phyloP scores from a whole-genome alignment of 331 rosid species.

The Prunus yedoensis region DNA sequence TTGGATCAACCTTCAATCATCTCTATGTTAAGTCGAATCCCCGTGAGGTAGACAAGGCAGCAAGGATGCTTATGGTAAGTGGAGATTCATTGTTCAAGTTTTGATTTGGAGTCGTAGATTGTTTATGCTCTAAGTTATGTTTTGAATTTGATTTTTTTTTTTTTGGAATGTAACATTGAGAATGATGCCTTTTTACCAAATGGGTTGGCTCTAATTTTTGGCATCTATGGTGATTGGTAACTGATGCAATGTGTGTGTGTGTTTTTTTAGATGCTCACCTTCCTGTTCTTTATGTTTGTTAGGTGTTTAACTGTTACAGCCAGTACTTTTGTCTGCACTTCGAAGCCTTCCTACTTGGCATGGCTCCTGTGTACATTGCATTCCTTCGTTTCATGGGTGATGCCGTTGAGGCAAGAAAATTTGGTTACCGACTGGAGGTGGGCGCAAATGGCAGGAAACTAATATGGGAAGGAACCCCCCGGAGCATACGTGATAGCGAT shows the following conservation, averaged over 20 bases:
- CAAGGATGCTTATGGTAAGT: conserved; percentile 41
- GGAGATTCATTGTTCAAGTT: neutral
- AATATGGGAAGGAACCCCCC: conserved; percentile 44
- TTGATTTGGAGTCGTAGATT: neutral
- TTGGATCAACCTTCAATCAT: conserved; percentile 42
- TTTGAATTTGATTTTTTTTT: neutral
- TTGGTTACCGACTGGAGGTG: conserved; percentile 43
- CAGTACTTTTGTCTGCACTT: conserved; percentile 43
- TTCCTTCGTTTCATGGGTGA: conserved; percentile 48
- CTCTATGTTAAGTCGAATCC: conserved; percentile 38
- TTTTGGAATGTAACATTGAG: too few species aligned
- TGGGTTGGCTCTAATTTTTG: neutral
- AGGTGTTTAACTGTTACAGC: conserved; percentile 39
- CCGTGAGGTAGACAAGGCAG: conserved; percentile 34
- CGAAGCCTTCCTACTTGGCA: conserved; percentile 42
- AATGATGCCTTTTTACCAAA: neutral
- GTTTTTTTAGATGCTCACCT: conserved; percentile 7
- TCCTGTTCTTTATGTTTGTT: neutral
- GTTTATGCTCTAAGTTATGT: too few species aligned
- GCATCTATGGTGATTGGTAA: neutral
- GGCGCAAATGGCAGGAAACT: conserved; percentile 45
- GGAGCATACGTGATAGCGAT: conserved; percentile 44
- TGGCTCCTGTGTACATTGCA: conserved; percentile 41
- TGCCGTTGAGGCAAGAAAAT: conserved; percentile 37
- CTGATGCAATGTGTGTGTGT: neutral